Evolutionary conservation across 2,329 filamentous ascomycete genomes (phyloP).

Genomic region (Fonsecaea multimorphosa): DNA sequence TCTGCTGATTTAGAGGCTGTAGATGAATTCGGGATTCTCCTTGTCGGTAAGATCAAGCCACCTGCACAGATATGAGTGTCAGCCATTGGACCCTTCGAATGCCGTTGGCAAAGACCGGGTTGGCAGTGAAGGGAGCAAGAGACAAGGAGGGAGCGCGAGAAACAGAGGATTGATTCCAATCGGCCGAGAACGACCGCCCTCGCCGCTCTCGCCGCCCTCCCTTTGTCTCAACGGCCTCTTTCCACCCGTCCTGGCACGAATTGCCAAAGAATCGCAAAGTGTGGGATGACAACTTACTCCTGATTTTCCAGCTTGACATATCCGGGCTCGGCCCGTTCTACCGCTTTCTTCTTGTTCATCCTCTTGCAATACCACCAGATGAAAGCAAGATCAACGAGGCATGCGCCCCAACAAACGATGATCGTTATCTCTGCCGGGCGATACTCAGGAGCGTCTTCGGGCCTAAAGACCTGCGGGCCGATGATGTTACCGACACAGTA

Average conservation of each 20-base stretch:
- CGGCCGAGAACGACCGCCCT: too few relatives aligned
- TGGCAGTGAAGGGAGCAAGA: not conserved
- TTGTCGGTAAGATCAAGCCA: slow-evolving; percentile 68
- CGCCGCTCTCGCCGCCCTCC: not conserved
- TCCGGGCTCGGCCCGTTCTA: slow-evolving; percentile 57
- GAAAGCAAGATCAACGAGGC: slow-evolving; percentile 60
- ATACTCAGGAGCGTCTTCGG: slow-evolving; percentile 64
- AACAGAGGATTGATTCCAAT: too few relatives aligned
- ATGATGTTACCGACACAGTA: slow-evolving; percentile 64
- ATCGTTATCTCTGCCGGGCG: slow-evolving; percentile 69
- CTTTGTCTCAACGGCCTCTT: not conserved
- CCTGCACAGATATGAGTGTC: slow-evolving; percentile 17
- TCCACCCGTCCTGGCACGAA: not conserved
- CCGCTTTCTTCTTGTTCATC: slow-evolving; percentile 66
- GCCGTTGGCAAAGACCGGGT: not conserved
- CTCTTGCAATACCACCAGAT: slow-evolving; percentile 67
- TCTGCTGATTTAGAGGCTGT: slow-evolving; percentile 54
- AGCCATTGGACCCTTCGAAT: not conserved
- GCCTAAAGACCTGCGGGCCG: slow-evolving; percentile 57
- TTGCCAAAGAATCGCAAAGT: not conserved
- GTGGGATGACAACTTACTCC: slow-evolving; percentile 54
- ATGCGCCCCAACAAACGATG: slow-evolving; percentile 63
- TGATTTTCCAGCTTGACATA: slow-evolving; percentile 70
- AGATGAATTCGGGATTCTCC: slow-evolving; percentile 70
- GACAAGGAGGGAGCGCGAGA: not conserved